phyloP scores from a whole-genome alignment of 805 yeast genomes.

The Sugiyamaella lignohabitans region DNA sequence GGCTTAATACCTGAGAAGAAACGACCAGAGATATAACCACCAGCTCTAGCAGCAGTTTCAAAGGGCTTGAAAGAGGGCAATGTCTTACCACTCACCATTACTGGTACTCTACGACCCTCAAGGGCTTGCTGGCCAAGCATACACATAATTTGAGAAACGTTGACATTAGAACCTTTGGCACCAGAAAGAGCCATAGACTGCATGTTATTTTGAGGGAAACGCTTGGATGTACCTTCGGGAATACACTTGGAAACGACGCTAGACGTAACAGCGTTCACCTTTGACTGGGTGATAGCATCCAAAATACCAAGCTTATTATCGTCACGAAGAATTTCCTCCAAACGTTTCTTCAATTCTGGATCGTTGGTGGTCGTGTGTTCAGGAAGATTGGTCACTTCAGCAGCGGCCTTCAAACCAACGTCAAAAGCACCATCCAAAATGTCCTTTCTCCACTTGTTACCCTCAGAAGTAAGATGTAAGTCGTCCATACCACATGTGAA shows the following conservation, averaged over 20 bases:
- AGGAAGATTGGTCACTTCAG: slow-evolving; percentile 84
- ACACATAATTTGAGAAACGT: slow-evolving; percentile 99
- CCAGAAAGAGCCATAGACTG: slow-evolving; percentile 99
- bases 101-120: slow-evolving; percentile 99
- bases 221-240: slow-evolving; percentile 93
- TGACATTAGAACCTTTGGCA: slow-evolving; percentile 98
- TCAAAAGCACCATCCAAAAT: slow-evolving; percentile 71
- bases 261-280: slow-evolving; percentile 89
- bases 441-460: slow-evolving; percentile 82
- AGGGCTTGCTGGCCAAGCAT: slow-evolving; percentile 96
- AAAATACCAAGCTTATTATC: slow-evolving; percentile 85
- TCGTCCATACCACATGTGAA: slow-evolving; percentile 99
- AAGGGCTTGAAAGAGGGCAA: slow-evolving; percentile 93
- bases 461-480: slow-evolving; percentile 82
- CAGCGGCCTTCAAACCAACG: slow-evolving; percentile 86
- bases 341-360: slow-evolving; percentile 73
- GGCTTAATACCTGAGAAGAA: slow-evolving; percentile 97
- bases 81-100: slow-evolving; percentile 97
- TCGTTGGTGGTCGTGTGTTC: slow-evolving; percentile 44
- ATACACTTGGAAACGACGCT: slow-evolving; percentile 90
- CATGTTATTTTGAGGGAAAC: slow-evolving; percentile 94
- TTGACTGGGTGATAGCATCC: slow-evolving; percentile 92
- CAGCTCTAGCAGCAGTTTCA: slow-evolving; percentile 96
- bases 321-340: slow-evolving; percentile 93
- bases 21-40: slow-evolving; percentile 95